Base-by-base conservation (phyloP, 1,284 basidiomycete genomes). In the Melampsora larici-populina region DNA sequence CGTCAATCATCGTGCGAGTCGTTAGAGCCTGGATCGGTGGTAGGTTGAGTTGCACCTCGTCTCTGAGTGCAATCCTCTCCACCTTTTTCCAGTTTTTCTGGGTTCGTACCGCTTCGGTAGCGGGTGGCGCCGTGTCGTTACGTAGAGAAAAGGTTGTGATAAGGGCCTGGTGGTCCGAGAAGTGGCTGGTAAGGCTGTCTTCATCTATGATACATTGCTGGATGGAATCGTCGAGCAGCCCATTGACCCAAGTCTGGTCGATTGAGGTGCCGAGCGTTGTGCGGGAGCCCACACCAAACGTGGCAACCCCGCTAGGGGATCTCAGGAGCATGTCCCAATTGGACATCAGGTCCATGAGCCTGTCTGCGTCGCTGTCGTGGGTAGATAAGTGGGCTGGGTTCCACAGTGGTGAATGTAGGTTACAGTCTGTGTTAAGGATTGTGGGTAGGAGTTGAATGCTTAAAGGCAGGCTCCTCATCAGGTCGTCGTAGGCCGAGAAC, bases 161-260 rank as follows among this genome's bases (percentile, higher is more conserved):
- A 9, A 72, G 62, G 26, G 70, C 58, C 43, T 72, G 70, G 29
- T n/a, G n/a, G n/a, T n/a, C n/a, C n/a, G n/a, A n/a, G n/a, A n/a
- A n/a, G n/a, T n/a, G n/a, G n/a, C n/a, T 72, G 70, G 36, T 36
- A 36, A 36, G 3, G 36, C 36, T 36, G 40, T 72, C 31, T 29
- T 43, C 26, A 18, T 18, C 33, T 31, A 71, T 58, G 13, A 3
- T 26, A 43, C 40, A 62, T 13, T 9, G 18, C 4, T 3, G 46
- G 15, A 63, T 43, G 49, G 31, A 11, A 5, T 26, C 18, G 15
- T 48, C 21, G 15, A 31, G 40, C 43, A 5, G 8, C 29, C n/a
- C n/a, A n/a, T n/a, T n/a, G n/a, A n/a, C n/a, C n/a, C n/a, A n/a
- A n/a, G n/a, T n/a, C n/a, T n/a, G 36, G 36, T 36, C 36, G 36